These are phyloP conservation scores for Microdochium bolleyi DNA, from an alignment of 2,329 filamentous ascomycete genomes.

Conservation along the genomic window DNA sequence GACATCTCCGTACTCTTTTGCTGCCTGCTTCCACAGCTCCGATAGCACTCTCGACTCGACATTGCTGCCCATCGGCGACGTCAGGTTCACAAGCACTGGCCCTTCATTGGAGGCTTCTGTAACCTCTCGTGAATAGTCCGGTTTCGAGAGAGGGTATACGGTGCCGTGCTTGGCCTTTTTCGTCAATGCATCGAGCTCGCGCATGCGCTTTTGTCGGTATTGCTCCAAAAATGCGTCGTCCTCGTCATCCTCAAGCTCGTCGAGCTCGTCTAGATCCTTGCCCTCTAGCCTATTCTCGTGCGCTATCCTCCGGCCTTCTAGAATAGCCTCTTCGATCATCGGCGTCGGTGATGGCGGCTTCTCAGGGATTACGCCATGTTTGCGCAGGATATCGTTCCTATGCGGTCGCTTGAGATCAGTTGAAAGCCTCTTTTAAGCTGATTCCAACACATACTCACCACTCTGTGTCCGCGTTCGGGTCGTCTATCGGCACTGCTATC, in stretches of 20 bases:
- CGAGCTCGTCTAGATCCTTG: slow-evolving; percentile 89
- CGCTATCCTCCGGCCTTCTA: slow-evolving; percentile 73
- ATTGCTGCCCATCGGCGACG: slow-evolving; percentile 69
- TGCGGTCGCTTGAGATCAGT: slow-evolving; percentile 4
- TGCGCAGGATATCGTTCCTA: slow-evolving; percentile 97
- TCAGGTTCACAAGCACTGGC: slow-evolving; percentile 71
- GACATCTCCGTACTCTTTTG: slow-evolving; percentile 79
- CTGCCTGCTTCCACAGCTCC: slow-evolving; percentile 80
- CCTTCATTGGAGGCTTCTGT: slow-evolving; percentile 77
- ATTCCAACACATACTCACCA: slow-evolving; percentile 51
- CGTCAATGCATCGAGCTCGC: slow-evolving; percentile 68
- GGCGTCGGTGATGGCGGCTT: slow-evolving; percentile 93
- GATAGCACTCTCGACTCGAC: slow-evolving; percentile 76
- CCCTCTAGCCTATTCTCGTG: slow-evolving; percentile 90
- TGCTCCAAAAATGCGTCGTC: slow-evolving; percentile 85
- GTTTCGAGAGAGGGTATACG: slow-evolving; percentile 91
- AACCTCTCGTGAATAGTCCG: slow-evolving; percentile 84
- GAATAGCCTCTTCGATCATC: slow-evolving; percentile 88
- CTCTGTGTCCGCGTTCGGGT: slow-evolving; percentile 96
- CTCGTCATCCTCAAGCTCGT: slow-evolving; percentile 90
- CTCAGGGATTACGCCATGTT: slow-evolving; percentile 95
- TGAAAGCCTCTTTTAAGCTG: neutral
- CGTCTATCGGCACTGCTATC: slow-evolving; percentile 77
- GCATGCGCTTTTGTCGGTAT: slow-evolving; percentile 82
- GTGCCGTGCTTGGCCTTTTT: slow-evolving; percentile 76